Percentiles rank a stretch among this genome's conserved stretches.
Conservation (phyloP, 2,329 filamentous ascomycete species). For the Plectosphaerella cucumerina region DNA sequence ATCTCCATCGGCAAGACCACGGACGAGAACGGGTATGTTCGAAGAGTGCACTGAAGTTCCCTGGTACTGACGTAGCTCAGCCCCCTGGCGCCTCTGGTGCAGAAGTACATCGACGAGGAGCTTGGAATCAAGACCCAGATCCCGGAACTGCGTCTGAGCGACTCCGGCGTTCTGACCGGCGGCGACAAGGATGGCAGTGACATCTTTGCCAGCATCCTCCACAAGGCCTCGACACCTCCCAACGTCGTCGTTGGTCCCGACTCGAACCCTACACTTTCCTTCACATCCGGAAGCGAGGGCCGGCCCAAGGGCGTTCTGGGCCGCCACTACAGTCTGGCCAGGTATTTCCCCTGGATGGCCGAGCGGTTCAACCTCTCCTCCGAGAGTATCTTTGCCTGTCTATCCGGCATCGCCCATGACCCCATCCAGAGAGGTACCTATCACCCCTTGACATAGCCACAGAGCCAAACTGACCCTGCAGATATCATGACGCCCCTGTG, state of each 20-base stretch:
- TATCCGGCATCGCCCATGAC: conserved; percentile 77
- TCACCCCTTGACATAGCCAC: not conserved
- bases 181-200: conserved; percentile 64
- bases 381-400: conserved; percentile 73
- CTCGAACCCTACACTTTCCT: conserved; percentile 70
- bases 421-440: conserved; percentile 40
- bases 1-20: conserved; percentile 71
- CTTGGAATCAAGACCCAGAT: conserved; percentile 70
- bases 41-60: too few relatives aligned
- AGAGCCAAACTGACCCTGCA: not conserved
- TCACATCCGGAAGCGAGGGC: conserved; percentile 73
- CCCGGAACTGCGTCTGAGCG: conserved; percentile 66
- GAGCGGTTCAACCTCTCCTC: conserved; percentile 71
- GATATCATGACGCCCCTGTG: conserved; percentile 92
- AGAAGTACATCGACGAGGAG: conserved; percentile 64
- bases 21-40: conserved; percentile 46
- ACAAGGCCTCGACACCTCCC: conserved; percentile 53
- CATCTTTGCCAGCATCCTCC: conserved; percentile 50
- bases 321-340: conserved; percentile 78
- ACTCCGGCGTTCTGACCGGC: conserved; percentile 69
- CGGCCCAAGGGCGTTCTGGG: conserved; percentile 83
- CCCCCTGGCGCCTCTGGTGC: conserved; percentile 3
- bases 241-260: conserved; percentile 82
- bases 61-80: too few relatives aligned
- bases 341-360: conserved; percentile 94